These are phyloP conservation scores for Fusarium euwallaceae DNA, from an alignment of 2,329 filamentous ascomycete genomes.

Conservation along the genomic window DNA sequence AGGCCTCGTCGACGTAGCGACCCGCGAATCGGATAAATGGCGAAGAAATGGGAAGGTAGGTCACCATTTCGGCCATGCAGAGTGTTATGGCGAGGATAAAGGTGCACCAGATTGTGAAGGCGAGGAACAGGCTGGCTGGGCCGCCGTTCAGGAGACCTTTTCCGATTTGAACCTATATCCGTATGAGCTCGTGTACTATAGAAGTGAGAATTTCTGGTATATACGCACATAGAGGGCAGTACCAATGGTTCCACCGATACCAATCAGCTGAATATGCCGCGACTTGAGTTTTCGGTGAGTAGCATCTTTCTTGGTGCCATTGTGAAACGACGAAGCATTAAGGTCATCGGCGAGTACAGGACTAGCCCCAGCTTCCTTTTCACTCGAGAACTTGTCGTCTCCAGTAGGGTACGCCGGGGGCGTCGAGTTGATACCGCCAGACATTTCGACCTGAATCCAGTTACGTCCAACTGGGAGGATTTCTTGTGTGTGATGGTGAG, in stretches of 20 bases:
- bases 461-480: background rate
- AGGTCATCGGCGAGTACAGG: background rate
- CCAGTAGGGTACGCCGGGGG: constrained; percentile 43
- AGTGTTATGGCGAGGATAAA: constrained; percentile 72
- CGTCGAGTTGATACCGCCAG: constrained; percentile 35
- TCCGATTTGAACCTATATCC: constrained; percentile 65
- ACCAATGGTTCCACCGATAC: constrained; percentile 75
- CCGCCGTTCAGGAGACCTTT: constrained; percentile 70
- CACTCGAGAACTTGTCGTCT: constrained; percentile 34
- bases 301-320: constrained; percentile 17
- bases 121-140: constrained; percentile 69
- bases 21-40: constrained; percentile 84
- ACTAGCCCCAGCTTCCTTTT: constrained; percentile 10
- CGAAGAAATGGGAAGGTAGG: constrained; percentile 80
- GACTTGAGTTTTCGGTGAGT: constrained; percentile 68
- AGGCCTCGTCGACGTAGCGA: constrained; percentile 80
- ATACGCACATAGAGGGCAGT: constrained; percentile 68
- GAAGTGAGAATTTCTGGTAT: background rate
- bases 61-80: constrained; percentile 81
- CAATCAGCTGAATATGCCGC: constrained; percentile 71
- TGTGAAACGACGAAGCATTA: background rate
- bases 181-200: background rate
- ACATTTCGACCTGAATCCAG: constrained; percentile 13
- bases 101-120: constrained; percentile 72
- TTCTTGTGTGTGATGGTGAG: background rate